Percentiles rank a stretch among this genome's conserved stretches.
Evolutionary conservation across 176 grass and related monocot species (phyloP).

Genomic region (Carex scoparia): DNA sequence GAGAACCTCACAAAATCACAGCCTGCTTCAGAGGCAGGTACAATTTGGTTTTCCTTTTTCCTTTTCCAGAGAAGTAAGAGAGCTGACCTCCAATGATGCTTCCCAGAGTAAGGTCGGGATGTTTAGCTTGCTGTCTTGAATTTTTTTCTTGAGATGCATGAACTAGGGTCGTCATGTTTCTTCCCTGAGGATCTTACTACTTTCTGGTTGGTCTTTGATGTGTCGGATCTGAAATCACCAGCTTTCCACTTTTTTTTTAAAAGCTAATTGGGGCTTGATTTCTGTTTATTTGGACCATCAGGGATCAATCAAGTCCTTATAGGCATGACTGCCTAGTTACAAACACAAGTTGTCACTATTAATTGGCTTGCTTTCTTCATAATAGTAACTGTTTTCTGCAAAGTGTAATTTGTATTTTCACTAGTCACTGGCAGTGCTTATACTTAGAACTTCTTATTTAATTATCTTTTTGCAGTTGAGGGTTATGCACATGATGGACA

Average conservation of each 20-base stretch:
- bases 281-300: not conserved
- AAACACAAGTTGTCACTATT: not conserved
- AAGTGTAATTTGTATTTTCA: not conserved
- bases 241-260: not conserved
- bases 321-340: not conserved
- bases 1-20: not conserved
- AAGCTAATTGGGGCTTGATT: not conserved
- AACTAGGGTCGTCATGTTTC: not conserved
- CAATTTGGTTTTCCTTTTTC: not conserved
- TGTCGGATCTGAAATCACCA: not conserved
- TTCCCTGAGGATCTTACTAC: not conserved
- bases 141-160: not conserved
- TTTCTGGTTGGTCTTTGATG: not conserved
- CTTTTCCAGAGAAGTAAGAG: not conserved
- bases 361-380: not conserved
- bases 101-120: not conserved
- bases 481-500: constrained; percentile 4
- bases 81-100: not conserved
- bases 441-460: not conserved
- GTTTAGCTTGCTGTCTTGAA: not conserved
- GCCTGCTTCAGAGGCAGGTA: constrained; percentile 17
- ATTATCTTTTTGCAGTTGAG: constrained; percentile 10
- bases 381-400: not conserved
- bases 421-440: not conserved
- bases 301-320: not conserved